Base-by-base conservation (phyloP, 164 flowering plant species). In the Piper longum region DNA sequence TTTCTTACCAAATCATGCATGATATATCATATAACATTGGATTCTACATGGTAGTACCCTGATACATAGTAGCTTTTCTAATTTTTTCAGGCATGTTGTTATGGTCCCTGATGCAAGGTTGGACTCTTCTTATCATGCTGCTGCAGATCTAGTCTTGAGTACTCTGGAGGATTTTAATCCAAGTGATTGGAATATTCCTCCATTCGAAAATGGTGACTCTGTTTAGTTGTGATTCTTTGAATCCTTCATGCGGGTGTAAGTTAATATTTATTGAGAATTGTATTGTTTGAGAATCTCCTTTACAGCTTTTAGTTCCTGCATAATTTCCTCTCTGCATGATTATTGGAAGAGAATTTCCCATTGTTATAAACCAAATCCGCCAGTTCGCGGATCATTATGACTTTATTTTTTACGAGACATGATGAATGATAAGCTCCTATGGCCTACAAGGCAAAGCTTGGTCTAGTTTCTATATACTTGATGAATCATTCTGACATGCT, bases 91-190 rank as follows among this genome's bases (percentile, higher is more conserved):
- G 96, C 80, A 65, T 63, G 93, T 71, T 4, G 85, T 86, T 43
- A 92, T 92, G 98, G 96, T 89, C 64, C 98, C 98, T 7, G 96
- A 92, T 75, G 85, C 96, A 56, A 83, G 85, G 75, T 74, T 92
- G 60, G 96, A 92, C 66, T 81, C 72, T 76, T 81, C 82, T 54
- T 73, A 61, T 69, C 96, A 81, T 60, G 71, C 64, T 7, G 70
- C 56, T 56, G 93, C 98, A 9, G 93, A 92, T 71, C 88, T 87
- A 76, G 81, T 89, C 60, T 59, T 89, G 64, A 76, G 65, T 66
- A 85, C 96, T 12, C 66, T 92, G 3, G 54, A 81, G 73, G 86
- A 86, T 56, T 92, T 89, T 71, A 75, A 83, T 56, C 96, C 98
- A 57, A 65, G 56, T 1, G 83, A 80, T 41, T 92, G 98, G 96